Evolutionary conservation across 2,329 filamentous ascomycete species (phyloP).

Genomic region (Epichloe coenophiala): DNA sequence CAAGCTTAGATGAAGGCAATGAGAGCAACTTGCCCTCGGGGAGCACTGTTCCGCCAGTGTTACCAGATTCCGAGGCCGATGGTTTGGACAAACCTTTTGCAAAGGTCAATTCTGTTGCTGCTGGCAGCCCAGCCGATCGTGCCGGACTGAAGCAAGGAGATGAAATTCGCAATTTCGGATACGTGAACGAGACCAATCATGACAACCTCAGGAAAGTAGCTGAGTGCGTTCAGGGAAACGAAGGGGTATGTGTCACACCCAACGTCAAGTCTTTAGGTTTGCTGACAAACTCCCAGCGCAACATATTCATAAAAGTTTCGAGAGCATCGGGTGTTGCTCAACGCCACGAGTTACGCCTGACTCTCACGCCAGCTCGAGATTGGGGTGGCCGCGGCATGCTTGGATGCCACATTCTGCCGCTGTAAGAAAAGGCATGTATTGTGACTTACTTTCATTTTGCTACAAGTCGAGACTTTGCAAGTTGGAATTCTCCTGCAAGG

Average conservation of each 20-base stretch:
- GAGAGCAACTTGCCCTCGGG: constrained; percentile 12
- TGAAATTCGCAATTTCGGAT: constrained; percentile 71
- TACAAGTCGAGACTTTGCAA: not conserved
- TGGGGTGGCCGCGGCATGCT: constrained; percentile 88
- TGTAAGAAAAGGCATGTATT: constrained; percentile 28
- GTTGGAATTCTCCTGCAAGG: not conserved
- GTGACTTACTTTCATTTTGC: not conserved
- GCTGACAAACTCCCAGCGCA: constrained; percentile 36
- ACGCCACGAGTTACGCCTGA: constrained; percentile 50
- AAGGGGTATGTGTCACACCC: constrained; percentile 53
- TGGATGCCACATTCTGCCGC: constrained; percentile 77
- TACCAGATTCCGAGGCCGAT: constrained; percentile 17
- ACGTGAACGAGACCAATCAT: constrained; percentile 71
- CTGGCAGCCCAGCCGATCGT: constrained; percentile 64
- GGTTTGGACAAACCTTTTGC: constrained; percentile 48
- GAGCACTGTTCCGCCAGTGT: constrained; percentile 15
- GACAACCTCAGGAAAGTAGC: constrained; percentile 74
- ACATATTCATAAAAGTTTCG: constrained; percentile 55
- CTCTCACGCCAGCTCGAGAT: constrained; percentile 59
- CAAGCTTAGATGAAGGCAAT: constrained; percentile 45
- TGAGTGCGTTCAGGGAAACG: constrained; percentile 80
- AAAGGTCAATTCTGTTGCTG: constrained; percentile 72
- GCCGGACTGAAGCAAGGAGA: constrained; percentile 76
- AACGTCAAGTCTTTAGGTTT: not conserved
- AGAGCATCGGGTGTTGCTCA: constrained; percentile 29